phyloP scores from a whole-genome alignment of 2,329 filamentous ascomycete genomes.

The Cytospora piceicola region DNA sequence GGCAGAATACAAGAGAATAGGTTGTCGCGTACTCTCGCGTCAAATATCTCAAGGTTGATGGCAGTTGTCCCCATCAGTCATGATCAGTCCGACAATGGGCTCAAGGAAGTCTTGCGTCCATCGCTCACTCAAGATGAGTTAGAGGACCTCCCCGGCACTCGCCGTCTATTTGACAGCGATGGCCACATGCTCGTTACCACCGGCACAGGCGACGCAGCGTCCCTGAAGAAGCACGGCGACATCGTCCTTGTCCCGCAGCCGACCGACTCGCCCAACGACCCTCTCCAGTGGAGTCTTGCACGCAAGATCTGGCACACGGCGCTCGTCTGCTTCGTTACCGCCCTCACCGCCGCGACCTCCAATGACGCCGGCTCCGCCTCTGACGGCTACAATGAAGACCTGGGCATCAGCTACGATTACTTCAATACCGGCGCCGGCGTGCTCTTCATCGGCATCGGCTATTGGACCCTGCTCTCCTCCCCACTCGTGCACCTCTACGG shows the following conservation, averaged over 20 bases:
- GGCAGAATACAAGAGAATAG: slow-evolving; percentile 3
- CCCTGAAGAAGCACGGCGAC: slow-evolving; percentile 41
- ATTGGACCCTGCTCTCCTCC: slow-evolving; percentile 57
- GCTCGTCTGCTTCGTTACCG: slow-evolving; percentile 57
- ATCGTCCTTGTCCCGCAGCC: slow-evolving; percentile 58
- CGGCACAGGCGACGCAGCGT: slow-evolving; percentile 24
- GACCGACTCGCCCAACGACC: slow-evolving; percentile 56
- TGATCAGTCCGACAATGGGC: slow-evolving; percentile 27
- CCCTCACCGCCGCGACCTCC: slow-evolving; percentile 58
- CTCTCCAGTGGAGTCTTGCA: slow-evolving; percentile 53
- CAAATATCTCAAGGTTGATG: slow-evolving; percentile 26
- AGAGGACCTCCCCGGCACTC: slow-evolving; percentile 30
- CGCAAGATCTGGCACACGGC: slow-evolving; percentile 56
- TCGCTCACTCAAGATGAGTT: slow-evolving; percentile 30
- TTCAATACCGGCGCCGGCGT: slow-evolving; percentile 58
- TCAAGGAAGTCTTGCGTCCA: slow-evolving; percentile 25
- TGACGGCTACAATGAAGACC: slow-evolving; percentile 52
- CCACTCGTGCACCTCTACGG: slow-evolving; percentile 59
- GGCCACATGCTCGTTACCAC: slow-evolving; percentile 28
- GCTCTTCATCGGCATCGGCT: slow-evolving; percentile 59
- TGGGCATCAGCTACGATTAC: slow-evolving; percentile 51
- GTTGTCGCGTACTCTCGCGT: slow-evolving; percentile 19
- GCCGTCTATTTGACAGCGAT: slow-evolving; percentile 30
- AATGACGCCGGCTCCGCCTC: slow-evolving; percentile 59
- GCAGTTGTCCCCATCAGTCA: slow-evolving; percentile 27